Evolutionary conservation across 2,329 filamentous ascomycete genomes (phyloP), one percentile per base, ranked within the genome.

Genomic region (Fusarium sp.): DNA sequence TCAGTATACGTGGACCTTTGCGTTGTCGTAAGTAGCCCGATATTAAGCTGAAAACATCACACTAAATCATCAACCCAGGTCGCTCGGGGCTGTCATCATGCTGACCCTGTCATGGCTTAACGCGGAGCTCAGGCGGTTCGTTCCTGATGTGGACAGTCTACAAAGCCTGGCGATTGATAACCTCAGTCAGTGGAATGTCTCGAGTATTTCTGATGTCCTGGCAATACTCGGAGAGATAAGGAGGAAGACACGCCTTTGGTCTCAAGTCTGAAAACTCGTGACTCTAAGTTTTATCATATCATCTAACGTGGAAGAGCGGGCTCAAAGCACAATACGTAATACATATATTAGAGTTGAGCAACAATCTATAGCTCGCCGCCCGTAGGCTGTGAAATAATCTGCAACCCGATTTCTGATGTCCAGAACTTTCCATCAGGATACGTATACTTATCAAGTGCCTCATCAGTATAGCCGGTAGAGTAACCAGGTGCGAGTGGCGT

Each of bases 371-470:
- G 21, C 29, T 48, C 46, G 20, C 46, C 46, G 13, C 46, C 46
- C 6, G 46, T 48, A 3, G 46, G 29, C 29, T 48, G 29, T 8
- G 46, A 29, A 12, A 48, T 48, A 7, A 48, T 48, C 46, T 48
- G 13, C 8, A 48, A 23, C 3, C 46, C 46, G 18, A 35, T 18
- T 6, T 48, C 29, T 24, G 46, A 48, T 35, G 8, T n/a, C 46
- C 46, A 48, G 16, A 48, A 48, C 16, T 23, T 24, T 21, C 46
- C 46, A 26, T 35, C 46, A 48, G 46, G 46, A 35, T 48, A 48
- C 13, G 29, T 48, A 8, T 48, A 48, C 46, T 48, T 35, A 6
- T 48, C 5, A 6, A 48, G 29, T 11, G 46, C 46, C 13, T 48
- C 21, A 11, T 35, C 21, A 2, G 21, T 48, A 13, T 48, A 48